Percentiles rank a stretch among this genome's conserved stretches.
These are phyloP conservation scores for Rhodotorula babjevae DNA, from an alignment of 768 basidiomycete species.

Conservation along the genomic window DNA sequence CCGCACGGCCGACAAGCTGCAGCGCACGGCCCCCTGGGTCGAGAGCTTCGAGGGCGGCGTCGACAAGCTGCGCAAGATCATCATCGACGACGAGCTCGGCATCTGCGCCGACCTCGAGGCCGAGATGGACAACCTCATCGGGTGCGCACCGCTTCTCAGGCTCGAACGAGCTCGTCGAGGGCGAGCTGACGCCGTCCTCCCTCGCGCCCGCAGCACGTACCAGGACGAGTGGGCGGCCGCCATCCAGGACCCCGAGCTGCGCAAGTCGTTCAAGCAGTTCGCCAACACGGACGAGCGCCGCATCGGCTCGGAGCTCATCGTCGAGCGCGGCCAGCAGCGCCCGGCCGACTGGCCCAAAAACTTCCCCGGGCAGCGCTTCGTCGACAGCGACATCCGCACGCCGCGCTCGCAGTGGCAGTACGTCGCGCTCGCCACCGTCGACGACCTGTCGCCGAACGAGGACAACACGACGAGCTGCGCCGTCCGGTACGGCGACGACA, in stretches of 20 bases:
- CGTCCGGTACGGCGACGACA: slow-evolving; percentile 59
- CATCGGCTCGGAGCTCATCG: slow-evolving; percentile 54
- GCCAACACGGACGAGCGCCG: slow-evolving; percentile 59
- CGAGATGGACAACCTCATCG: slow-evolving; percentile 62
- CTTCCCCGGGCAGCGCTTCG: slow-evolving; percentile 54
- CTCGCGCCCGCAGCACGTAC: background rate
- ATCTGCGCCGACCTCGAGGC: slow-evolving; percentile 66
- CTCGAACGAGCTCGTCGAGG: no score
- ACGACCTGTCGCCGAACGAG: slow-evolving; percentile 52
- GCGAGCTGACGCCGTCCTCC: no score
- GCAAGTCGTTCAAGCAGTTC: slow-evolving; percentile 60
- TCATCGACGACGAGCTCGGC: slow-evolving; percentile 66
- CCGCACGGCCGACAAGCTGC: slow-evolving; percentile 64
- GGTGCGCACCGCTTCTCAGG: slow-evolving; percentile 21
- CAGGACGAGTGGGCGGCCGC: slow-evolving; percentile 67
- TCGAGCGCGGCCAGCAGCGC: slow-evolving; percentile 60
- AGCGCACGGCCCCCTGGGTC: slow-evolving; percentile 69
- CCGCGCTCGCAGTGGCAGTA: slow-evolving; percentile 59
- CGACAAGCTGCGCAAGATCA: slow-evolving; percentile 62
- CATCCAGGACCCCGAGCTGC: slow-evolving; percentile 54
- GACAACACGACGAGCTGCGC: slow-evolving; percentile 50
- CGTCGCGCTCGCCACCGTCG: slow-evolving; percentile 53
- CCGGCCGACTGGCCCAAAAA: slow-evolving; percentile 67
- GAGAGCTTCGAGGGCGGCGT: slow-evolving; percentile 66
- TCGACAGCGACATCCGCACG: slow-evolving; percentile 48